Percentiles rank a stretch among this genome's conserved stretches.
phyloP scores from a whole-genome alignment of 257 asterid species.

The Penstemon davidsonii region DNA sequence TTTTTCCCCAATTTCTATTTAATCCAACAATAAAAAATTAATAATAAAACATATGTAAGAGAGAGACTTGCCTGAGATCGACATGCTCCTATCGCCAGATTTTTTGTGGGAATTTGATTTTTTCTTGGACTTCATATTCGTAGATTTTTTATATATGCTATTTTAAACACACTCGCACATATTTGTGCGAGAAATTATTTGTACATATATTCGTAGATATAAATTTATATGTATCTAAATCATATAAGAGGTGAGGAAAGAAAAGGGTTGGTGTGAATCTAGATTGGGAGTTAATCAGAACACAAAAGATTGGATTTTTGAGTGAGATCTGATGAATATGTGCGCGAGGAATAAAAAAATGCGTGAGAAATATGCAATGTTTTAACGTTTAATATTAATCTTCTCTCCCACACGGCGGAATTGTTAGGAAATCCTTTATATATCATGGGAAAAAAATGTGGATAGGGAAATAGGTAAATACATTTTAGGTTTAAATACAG shows the following conservation, averaged over 20 bases:
- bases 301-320: slow-evolving; percentile 13
- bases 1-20: slow-evolving; percentile 5
- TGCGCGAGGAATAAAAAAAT: too few relatives aligned
- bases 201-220: not conserved
- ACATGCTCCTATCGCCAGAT: slow-evolving; percentile 28
- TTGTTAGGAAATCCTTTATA: too few relatives aligned
- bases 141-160: slow-evolving; percentile 24
- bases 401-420: too few relatives aligned
- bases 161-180: not conserved
- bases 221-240: not conserved
- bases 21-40: slow-evolving; percentile 18
- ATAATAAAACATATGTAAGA: not conserved
- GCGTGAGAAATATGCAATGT: too few relatives aligned
- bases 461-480: too few relatives aligned
- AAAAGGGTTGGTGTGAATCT: slow-evolving; percentile 11
- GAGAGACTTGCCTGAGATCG: slow-evolving; percentile 41
- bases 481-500: too few relatives aligned
- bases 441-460: too few relatives aligned
- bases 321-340: slow-evolving; percentile 29
- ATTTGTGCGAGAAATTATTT: not conserved
- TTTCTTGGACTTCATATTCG: slow-evolving; percentile 33
- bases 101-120: slow-evolving; percentile 27
- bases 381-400: too few relatives aligned
- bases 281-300: slow-evolving; percentile 1
- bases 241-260: not conserved